phyloP scores from a whole-genome alignment of 768 basidiomycete genomes.

The Clitopilus passeckerianus region DNA sequence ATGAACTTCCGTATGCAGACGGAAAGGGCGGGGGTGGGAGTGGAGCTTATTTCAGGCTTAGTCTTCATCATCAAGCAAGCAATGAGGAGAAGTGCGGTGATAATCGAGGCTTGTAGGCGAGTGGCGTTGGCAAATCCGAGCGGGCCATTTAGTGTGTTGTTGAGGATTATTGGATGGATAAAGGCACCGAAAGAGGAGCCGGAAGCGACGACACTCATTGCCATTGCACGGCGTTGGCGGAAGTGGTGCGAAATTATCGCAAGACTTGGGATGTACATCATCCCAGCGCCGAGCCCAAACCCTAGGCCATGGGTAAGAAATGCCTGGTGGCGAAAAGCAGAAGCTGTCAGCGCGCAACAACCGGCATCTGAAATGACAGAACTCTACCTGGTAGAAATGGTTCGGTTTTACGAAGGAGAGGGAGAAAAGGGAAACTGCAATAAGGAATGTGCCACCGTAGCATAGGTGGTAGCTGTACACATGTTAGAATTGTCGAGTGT shows the following conservation, averaged over 20 bases:
- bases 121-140: slow-evolving; percentile 39
- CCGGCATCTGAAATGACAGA: not conserved
- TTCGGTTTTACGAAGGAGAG: slow-evolving; percentile 38
- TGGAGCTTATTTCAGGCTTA: slow-evolving; percentile 10
- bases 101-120: slow-evolving; percentile 34
- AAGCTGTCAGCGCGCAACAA: not conserved
- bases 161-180: slow-evolving; percentile 41
- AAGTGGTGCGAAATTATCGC: slow-evolving; percentile 41
- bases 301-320: slow-evolving; percentile 41
- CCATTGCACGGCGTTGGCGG: slow-evolving; percentile 18
- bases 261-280: slow-evolving; percentile 39
- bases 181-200: slow-evolving; percentile 31
- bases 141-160: slow-evolving; percentile 26
- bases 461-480: not conserved
- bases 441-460: slow-evolving; percentile 17
- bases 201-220: slow-evolving; percentile 1
- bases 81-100: slow-evolving; percentile 30
- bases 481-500: slow-evolving; percentile 11
- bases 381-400: slow-evolving; percentile 30
- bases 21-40: slow-evolving; percentile 21
- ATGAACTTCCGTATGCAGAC: slow-evolving; percentile 5
- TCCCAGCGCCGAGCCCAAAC: slow-evolving; percentile 36
- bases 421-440: slow-evolving; percentile 36
- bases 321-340: slow-evolving; percentile 16
- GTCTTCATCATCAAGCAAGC: slow-evolving; percentile 36